Conservation (phyloP, 176 grass and related monocot species). For the Rhynchospora tenuis region DNA sequence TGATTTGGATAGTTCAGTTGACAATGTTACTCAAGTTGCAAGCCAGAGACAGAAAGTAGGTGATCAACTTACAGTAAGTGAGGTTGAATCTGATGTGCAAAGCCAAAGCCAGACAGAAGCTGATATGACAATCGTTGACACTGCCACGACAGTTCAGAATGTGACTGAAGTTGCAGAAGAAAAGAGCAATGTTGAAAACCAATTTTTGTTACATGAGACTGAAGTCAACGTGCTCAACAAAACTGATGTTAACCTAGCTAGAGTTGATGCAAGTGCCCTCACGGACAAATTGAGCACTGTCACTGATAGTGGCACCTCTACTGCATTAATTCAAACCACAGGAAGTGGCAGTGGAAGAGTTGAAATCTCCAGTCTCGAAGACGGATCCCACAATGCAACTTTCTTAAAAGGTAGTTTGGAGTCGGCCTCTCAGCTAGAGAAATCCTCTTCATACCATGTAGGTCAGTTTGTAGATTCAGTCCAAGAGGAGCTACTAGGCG, state of each 20-base stretch:
- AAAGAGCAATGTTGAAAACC: slow-evolving; percentile 47
- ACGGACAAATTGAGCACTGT: neutral
- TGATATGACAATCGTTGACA: slow-evolving; percentile 27
- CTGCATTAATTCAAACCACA: neutral
- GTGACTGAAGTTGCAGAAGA: slow-evolving; percentile 53
- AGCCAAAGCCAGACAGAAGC: slow-evolving; percentile 41
- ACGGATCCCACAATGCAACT: slow-evolving; percentile 4
- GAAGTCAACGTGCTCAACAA: slow-evolving; percentile 46
- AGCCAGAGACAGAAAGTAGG: slow-evolving; percentile 36
- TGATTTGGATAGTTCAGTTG: slow-evolving; percentile 37
- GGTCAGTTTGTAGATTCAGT: slow-evolving; percentile 56
- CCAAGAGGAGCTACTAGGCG: slow-evolving; percentile 37
- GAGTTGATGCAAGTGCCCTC: slow-evolving; percentile 10
- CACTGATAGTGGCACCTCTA: neutral
- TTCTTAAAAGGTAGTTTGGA: slow-evolving; percentile 47
- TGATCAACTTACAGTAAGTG: slow-evolving; percentile 13
- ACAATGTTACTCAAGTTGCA: slow-evolving; percentile 32
- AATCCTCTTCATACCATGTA: slow-evolving; percentile 63
- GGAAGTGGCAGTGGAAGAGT: slow-evolving; percentile 28
- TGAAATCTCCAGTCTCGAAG: slow-evolving; percentile 25
- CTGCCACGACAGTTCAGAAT: slow-evolving; percentile 33
- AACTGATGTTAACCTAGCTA: slow-evolving; percentile 45
- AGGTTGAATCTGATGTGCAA: slow-evolving; percentile 38
- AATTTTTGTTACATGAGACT: slow-evolving; percentile 43
- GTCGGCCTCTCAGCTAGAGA: slow-evolving; percentile 71